Evolutionary conservation across 306 rosid genomes (phyloP), one percentile per base, ranked within the genome.

Genomic region (Psophocarpus tetragonolobus): DNA sequence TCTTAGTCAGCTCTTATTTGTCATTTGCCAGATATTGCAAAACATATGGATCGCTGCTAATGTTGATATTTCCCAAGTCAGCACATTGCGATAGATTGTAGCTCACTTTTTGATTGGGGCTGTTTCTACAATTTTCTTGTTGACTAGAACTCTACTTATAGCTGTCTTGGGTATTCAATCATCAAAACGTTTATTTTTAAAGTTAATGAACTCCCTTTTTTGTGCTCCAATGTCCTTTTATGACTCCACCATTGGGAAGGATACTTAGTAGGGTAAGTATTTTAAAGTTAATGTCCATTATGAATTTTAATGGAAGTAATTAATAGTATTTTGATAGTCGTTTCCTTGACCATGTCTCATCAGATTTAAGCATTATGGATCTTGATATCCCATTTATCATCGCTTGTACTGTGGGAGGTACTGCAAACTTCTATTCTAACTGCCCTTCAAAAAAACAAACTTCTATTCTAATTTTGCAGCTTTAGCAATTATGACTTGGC

Each of bases 221-320:
- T 67, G 77, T 8, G 87, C 92, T 9, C 90, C 87, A 1, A 78
- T 88, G 87, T 74, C 86, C 32, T 88, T 86, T 42, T 84, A 88
- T 54, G 88, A 88, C 74, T 88, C 92, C 92, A 12, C 90, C 90
- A 26, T 24, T 86, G 60, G 89, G 92, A 76, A 88, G 90, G 74
- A 82, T 88, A 72, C 88, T 88, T 48, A 84, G 85, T 24, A 76
- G 89, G 85, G 91, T 88, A 83, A 53, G 81, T 17, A 38, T 23
- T 10, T 1, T 3, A 50, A 36, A 32, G 8, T 63, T 38, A 20
- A 2, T 36, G 10, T 20, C 1, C 27, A 24, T n/a, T 14, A 41
- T 24, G 18, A 58, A 67, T 71, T 33, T 42, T 5, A 29, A 53
- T 8, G 11, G n/a, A 66, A 66, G 71, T 61, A 54, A 44, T n/a